phyloP scores from a whole-genome alignment of 495 filamentous ascomycete species.

The Talaromyces thailandensis region DNA sequence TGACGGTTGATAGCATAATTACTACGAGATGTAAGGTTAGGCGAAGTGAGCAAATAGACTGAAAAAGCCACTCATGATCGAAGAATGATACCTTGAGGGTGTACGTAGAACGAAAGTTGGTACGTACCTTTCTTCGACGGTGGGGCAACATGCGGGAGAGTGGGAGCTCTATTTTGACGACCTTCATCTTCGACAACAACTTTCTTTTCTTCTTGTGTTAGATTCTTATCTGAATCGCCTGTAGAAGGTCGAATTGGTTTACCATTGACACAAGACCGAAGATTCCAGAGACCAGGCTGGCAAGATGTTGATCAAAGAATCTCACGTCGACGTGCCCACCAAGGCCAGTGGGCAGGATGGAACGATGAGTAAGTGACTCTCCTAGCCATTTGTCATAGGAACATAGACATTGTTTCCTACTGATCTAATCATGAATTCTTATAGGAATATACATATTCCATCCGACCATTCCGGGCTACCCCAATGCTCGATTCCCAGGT shows the following conservation, averaged over 20 bases:
- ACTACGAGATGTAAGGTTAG: neutral
- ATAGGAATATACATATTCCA: constrained; percentile 85
- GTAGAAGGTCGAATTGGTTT: neutral
- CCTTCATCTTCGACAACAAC: neutral
- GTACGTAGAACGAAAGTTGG: neutral
- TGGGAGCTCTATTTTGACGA: neutral
- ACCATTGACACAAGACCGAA: no score
- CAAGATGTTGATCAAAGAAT: constrained; percentile 62
- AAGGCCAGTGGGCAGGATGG: constrained; percentile 48
- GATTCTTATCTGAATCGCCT: neutral
- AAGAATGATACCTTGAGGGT: no score
- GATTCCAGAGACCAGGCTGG: neutral
- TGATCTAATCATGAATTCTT: neutral
- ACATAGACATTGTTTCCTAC: neutral
- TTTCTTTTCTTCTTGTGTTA: neutral
- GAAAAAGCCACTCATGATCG: neutral
- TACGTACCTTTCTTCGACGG: neutral
- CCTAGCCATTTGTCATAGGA: neutral
- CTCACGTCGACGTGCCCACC: constrained; percentile 56
- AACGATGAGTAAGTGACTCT: constrained; percentile 46
- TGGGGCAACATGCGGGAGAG: constrained; percentile 1
- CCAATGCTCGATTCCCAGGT: constrained; percentile 82
- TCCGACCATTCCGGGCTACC: constrained; percentile 73
- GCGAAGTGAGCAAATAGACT: neutral
- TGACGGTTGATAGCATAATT: neutral